These are phyloP conservation scores for Tolypocladium capitatum DNA, from an alignment of 2,329 filamentous ascomycete genomes.

Conservation along the genomic window DNA sequence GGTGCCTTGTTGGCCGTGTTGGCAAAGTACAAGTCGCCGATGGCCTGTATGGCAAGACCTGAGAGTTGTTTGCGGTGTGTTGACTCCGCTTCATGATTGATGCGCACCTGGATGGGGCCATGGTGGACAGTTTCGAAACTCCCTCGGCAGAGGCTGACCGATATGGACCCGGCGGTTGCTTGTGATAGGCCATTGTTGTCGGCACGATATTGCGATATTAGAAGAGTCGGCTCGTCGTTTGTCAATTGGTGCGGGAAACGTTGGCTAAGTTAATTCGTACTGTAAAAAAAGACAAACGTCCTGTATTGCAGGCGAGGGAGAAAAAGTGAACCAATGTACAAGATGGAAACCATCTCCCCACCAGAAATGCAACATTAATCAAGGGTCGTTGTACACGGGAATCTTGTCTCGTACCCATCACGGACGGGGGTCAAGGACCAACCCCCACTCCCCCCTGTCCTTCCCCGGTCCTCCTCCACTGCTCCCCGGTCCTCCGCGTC, in stretches of 20 bases:
- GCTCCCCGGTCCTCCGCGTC: not conserved
- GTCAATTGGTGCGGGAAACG: not conserved
- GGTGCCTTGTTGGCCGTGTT: too few relatives aligned
- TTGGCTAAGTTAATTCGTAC: not conserved
- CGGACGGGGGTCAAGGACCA: constrained; percentile 2
- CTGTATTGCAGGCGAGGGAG: constrained; percentile 8
- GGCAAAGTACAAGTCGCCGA: too few relatives aligned
- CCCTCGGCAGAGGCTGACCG: not conserved
- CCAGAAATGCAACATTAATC: constrained; percentile 24
- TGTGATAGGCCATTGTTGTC: not conserved
- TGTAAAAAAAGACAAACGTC: constrained; percentile 3
- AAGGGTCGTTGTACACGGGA: constrained; percentile 29
- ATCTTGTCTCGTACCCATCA: constrained; percentile 15
- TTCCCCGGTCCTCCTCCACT: not conserved
- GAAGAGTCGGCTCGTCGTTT: not conserved
- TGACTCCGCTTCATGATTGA: not conserved
- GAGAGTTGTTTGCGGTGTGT: constrained; percentile 1
- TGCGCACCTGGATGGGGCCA: not conserved
- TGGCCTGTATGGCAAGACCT: too few relatives aligned
- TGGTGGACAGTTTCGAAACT: not conserved
- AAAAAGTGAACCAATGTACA: constrained; percentile 15
- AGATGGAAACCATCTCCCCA: constrained; percentile 13
- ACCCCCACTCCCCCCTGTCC: not conserved
- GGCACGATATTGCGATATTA: not conserved
- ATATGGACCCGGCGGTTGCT: not conserved